Base-by-base conservation (phyloP, 306 rosid genomes). In the Vigna mungo region DNA sequence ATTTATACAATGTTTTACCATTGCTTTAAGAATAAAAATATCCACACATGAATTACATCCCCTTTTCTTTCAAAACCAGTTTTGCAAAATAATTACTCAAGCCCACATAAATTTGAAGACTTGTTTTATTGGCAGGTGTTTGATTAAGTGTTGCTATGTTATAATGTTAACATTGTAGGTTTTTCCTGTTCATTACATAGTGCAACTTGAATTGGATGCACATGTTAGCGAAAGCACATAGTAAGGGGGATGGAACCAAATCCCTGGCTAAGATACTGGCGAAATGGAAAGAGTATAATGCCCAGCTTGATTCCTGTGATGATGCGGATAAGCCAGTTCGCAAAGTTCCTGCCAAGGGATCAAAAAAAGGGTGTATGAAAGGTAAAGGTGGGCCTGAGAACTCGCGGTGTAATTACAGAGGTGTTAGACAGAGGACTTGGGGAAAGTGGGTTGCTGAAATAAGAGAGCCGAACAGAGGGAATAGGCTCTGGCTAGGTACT, bases 331-430 rank as follows among this genome's bases (percentile, higher is more conserved):
- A 84, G 78, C 89, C 89, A 1, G 43, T 77, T 67, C 88, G 88
- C 48, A 93, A 72, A 83, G 89, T 82, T 68, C 95, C 98, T 51
- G 95, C 98, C 13, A 93, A 89, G 89, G 97, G 96, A 17, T 93
- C 98, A 0, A 93, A 75, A 86, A 91, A 93, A 74, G 98, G 97
- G 51, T 93, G 98, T 56, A 93, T 93, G 98, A 93, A 91, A 54
- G 98, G 98, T 8, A 93, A 93, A 76, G 98, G 98, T 51, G 98
- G 98, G 62, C 97, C 98, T 2, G 97, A 93, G 84, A 93, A 93
- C 41, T 87, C 93, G 17, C 88, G 93, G 30, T 93, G 97, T 82
- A 91, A 88, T 82, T 93, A 81, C 85, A 80, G 98, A 81, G 98
- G 98, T 51, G 98, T 93, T 20, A 86, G 98, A 87, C 97, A 93